Base-by-base conservation (phyloP, 345 rosid genomes). In the Eutrema japonicum region DNA sequence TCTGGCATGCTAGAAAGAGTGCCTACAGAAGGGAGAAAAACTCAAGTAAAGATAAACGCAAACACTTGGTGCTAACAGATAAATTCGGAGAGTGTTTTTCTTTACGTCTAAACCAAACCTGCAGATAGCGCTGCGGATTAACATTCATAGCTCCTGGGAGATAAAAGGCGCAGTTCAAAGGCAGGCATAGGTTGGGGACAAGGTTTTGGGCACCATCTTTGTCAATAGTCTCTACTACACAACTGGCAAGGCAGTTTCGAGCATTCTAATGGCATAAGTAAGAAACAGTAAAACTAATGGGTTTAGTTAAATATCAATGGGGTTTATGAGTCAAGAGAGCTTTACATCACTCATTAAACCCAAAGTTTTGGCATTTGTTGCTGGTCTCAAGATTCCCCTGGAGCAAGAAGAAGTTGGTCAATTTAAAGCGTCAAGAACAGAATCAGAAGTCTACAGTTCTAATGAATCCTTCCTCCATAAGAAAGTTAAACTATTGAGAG, bases 351-450 rank as follows among this genome's bases (percentile, higher is more conserved):
- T 80, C 86, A 89, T 75, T 48, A 81, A 56, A 66, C 63, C 48
- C 79, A 88, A 72, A 64, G 82, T 86, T 84, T 88, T 94, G 79
- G 79, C 64, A 73, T 83, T 89, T 57, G 84, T 79, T 38, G 93
- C 97, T 55, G 98, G 98, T 80, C 90, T 84, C 82, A 94, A 76
- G 81, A 94, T 89, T 77, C 98, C 98, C 83, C 98, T 94, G 80
- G 18, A 60, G 65, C 26, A 59, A 52, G 37, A 50, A 36, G 26
- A 77, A 6, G 6, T 30, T 57, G 6, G 18, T 61, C 10, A 53
- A 35, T 42, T 29, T 26, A 41, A 33, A 68, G 66, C 27, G 37
- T 41, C 29, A 56, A 59, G 9, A 59, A 52, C 4, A 30, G n/a
- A 33, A 55, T 32, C 60, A 32, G 2, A 54, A 29, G 16, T 30